Base-by-base conservation (phyloP, 306 rosid genomes). In the Fagus sylvatica region DNA sequence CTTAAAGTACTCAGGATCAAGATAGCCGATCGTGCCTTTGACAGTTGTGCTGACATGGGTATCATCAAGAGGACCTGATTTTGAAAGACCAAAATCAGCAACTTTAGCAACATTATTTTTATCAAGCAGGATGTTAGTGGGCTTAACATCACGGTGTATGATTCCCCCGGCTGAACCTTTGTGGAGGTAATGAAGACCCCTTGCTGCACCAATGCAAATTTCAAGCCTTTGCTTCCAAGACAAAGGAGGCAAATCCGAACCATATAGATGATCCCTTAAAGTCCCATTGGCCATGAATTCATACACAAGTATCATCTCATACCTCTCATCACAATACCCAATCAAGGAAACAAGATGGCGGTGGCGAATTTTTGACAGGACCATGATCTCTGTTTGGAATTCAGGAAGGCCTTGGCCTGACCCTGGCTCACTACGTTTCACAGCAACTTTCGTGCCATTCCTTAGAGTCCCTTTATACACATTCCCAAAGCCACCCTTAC, bases 141-240 rank as follows among this genome's bases (percentile, higher is more conserved):
- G 80, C 76, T 86, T 88, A 0, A 89, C 88, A 16, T 89, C 91
- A 0, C 83, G 82, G 74, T 89, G 91, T 62, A 89, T 89, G 72
- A 84, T 89, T 10, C 93, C 85, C 2, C 84, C 81, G 0, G 91
- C 70, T 49, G 83, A 78, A 67, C 91, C 91, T 73, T 71, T 84
- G 84, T 87, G 88, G 72, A 87, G 87, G 77, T 89, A 89, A 36
- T 89, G 78, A 54, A 87, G 83, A 43, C 93, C 91, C 53, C 72
- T 81, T 2, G 88, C 88, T 9, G 92, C 84, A 48, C 88, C 88
- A 11, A 84, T 86, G 75, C 91, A 87, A 30, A 89, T 89, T 41
- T 89, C 89, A 40, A 87, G 90, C 74, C 91, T 83, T 64, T 70
- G 86, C 78, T 84, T 85, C 91, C 90, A 87, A 32, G 89, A 4